A percentile compares a stretch with the other conserved stretches of the same genome.
phyloP scores from a whole-genome alignment of 2,329 filamentous ascomycete species.

The Pseudopyricularia javanii region DNA sequence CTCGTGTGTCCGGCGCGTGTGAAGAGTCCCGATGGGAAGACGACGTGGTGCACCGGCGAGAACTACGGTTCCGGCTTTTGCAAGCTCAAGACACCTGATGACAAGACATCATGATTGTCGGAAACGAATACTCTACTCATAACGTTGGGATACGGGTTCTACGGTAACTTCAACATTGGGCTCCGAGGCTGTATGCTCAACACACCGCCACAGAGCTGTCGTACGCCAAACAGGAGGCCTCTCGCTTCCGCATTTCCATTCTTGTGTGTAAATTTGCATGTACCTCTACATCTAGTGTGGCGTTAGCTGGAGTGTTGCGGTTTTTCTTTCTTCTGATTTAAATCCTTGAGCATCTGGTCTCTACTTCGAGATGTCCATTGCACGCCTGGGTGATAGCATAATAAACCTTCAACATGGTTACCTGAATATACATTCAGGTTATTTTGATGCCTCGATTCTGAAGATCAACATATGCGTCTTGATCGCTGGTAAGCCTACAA shows the following conservation, averaged over 20 bases:
- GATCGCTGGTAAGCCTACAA: not conserved
- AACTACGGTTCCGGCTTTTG: conserved; percentile 7
- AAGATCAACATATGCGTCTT: not conserved
- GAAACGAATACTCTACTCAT: not conserved
- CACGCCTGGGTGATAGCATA: not conserved
- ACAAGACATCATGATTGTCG: not conserved
- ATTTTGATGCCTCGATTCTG: not conserved
- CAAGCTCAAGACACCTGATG: not conserved
- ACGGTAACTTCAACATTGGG: not conserved
- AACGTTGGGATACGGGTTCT: too few relatives aligned
- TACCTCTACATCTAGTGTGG: not conserved
- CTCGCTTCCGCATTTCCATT: not conserved
- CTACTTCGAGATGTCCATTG: not conserved
- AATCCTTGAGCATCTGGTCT: too few relatives aligned
- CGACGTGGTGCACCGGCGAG: conserved; percentile 16
- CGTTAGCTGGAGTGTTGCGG: not conserved
- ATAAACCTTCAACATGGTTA: not conserved
- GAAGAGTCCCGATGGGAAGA: conserved; percentile 4
- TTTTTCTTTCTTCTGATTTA: not conserved
- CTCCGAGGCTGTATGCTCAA: not conserved
- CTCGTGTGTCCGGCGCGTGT: conserved; percentile 20
- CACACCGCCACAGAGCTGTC: too few relatives aligned
- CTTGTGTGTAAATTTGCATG: not conserved
- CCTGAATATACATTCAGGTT: not conserved
- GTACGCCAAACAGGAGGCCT: not conserved